Percentiles rank a stretch among this genome's conserved stretches.
Evolutionary conservation across 306 rosid genomes (phyloP).

Genomic region (Gastrolobium bilobum): DNA sequence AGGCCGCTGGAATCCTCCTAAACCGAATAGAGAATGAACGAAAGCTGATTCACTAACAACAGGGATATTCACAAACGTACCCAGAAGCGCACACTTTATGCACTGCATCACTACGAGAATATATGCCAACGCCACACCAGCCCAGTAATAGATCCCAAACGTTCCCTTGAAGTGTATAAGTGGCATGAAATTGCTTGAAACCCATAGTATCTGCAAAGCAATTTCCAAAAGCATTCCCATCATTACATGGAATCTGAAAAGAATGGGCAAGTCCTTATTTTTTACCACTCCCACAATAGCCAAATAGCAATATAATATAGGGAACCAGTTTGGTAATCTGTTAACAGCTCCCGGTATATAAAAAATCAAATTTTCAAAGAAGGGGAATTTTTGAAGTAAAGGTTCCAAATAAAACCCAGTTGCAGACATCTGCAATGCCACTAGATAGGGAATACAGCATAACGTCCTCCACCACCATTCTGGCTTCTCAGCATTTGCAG

Average conservation of each 20-base stretch:
- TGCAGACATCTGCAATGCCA: slow-evolving; percentile 77
- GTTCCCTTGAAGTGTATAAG: slow-evolving; percentile 83
- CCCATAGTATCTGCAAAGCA: slow-evolving; percentile 66
- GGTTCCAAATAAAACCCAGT: slow-evolving; percentile 73
- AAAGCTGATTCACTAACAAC: slow-evolving; percentile 74
- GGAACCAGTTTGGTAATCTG: slow-evolving; percentile 80
- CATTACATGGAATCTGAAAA: slow-evolving; percentile 76
- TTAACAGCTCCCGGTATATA: slow-evolving; percentile 81
- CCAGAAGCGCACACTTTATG: slow-evolving; percentile 76
- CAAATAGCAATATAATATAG: slow-evolving; percentile 64
- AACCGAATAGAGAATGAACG: slow-evolving; percentile 64
- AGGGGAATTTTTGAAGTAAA: slow-evolving; percentile 59
- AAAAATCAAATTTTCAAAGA: slow-evolving; percentile 60
- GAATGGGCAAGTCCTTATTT: slow-evolving; percentile 70
- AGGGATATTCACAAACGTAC: slow-evolving; percentile 76
- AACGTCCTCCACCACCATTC: slow-evolving; percentile 96
- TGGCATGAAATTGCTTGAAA: slow-evolving; percentile 81
- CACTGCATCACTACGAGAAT: slow-evolving; percentile 63
- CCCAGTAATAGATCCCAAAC: slow-evolving; percentile 81
- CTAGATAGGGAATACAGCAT: slow-evolving; percentile 78
- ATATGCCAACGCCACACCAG: slow-evolving; percentile 71
- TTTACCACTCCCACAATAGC: slow-evolving; percentile 73
- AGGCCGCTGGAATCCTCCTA: slow-evolving; percentile 72
- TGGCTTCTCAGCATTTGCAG: slow-evolving; percentile 74
- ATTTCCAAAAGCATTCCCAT: slow-evolving; percentile 81